These are phyloP conservation scores for Entomophthora muscae DNA, from an alignment of 371 early-diverging fungal genomes.

Conservation along the genomic window DNA sequence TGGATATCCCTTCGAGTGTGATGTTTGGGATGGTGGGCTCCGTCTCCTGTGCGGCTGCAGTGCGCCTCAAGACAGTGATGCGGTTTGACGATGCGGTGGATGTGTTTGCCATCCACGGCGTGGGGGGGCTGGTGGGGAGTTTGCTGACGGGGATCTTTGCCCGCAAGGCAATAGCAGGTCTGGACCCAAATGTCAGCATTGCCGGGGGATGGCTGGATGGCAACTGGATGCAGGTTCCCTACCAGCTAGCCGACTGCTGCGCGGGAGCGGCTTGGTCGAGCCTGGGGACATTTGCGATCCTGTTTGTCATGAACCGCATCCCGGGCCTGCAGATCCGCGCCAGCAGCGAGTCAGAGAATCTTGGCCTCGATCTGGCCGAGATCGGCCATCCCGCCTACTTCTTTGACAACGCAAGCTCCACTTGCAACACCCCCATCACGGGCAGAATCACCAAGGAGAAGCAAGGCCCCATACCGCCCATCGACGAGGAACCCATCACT, in stretches of 20 bases:
- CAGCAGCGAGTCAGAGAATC: constrained; percentile 39
- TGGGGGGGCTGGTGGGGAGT: constrained; percentile 75
- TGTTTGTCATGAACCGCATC: constrained; percentile 58
- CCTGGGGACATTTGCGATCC: constrained; percentile 45
- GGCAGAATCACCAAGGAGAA: no score
- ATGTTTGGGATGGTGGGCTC: constrained; percentile 57
- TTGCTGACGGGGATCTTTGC: constrained; percentile 83
- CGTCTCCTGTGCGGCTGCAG: constrained; percentile 56
- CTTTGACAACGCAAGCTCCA: background rate
- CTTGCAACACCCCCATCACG: no score
- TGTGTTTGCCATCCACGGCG: constrained; percentile 74
- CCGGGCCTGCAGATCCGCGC: constrained; percentile 23
- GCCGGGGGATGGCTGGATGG: constrained; percentile 45
- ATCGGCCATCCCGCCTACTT: constrained; percentile 24
- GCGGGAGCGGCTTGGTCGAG: constrained; percentile 70
- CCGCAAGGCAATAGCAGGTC: constrained; percentile 40
- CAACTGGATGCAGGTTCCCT: constrained; percentile 34
- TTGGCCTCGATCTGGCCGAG: constrained; percentile 58
- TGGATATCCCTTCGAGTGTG: constrained; percentile 19
- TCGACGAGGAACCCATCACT: no score
- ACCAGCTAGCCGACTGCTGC: constrained; percentile 59
- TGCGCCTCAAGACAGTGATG: constrained; percentile 52
- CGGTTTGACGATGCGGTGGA: constrained; percentile 80
- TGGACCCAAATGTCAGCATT: constrained; percentile 46
- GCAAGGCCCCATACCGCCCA: no score